A percentile compares a stretch with the other conserved stretches of the same genome.
Evolutionary conservation across 306 rosid genomes (phyloP).

Genomic region (Cucumis hystrix): DNA sequence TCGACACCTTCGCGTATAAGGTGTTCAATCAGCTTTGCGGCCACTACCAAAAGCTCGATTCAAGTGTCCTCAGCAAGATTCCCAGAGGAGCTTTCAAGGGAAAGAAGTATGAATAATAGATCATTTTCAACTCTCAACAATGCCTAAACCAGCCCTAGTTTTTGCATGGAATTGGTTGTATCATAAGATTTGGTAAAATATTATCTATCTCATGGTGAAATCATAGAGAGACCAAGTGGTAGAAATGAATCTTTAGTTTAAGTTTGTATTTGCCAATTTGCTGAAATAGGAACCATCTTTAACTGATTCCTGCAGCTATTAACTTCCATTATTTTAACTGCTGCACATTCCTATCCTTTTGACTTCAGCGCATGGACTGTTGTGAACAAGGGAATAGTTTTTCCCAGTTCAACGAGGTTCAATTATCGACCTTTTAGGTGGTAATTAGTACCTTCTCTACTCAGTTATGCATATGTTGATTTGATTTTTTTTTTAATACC

Average conservation of each 20-base stretch:
- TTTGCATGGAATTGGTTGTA: not conserved
- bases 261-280: not conserved
- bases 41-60: conserved; percentile 43
- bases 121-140: not conserved
- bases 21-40: conserved; percentile 37
- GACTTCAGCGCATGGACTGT: not conserved
- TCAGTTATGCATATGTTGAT: too few species aligned
- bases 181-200: not conserved
- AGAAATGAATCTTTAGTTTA: not conserved
- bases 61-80: conserved; percentile 61
- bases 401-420: not conserved
- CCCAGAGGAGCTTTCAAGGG: conserved; percentile 43
- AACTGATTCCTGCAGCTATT: not conserved
- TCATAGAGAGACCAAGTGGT: not conserved
- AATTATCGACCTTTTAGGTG: not conserved
- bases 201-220: not conserved
- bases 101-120: conserved; percentile 55
- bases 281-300: not conserved
- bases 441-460: too few species aligned
- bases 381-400: not conserved
- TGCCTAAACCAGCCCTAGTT: not conserved
- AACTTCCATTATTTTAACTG: not conserved
- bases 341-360: not conserved
- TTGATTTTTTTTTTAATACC: too few species aligned
- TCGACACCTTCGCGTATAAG: conserved; percentile 43